Base-by-base conservation (phyloP, 208 protist species). In the Wallacemonas rigidus region DNA sequence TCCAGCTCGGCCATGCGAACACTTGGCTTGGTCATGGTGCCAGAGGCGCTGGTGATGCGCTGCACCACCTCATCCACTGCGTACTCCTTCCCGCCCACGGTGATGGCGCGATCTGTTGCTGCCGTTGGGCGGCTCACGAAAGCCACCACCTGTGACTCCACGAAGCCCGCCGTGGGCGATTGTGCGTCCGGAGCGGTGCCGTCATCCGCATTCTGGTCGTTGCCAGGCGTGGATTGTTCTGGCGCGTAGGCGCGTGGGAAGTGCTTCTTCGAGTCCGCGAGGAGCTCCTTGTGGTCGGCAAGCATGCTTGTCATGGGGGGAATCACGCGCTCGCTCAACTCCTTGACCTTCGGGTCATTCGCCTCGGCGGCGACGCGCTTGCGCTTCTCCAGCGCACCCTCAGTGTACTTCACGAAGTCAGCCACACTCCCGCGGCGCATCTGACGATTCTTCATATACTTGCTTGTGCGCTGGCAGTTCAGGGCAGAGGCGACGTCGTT, bases 31-130 rank as follows among this genome's bases (percentile, higher is more conserved):
- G 75, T 69, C 15, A 71, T 69, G 67, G 44, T 65, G 40, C 69
- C 69, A 45, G 47, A 64, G 57, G 8, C 39, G 36, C 60, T 40
- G 15, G n/a, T 51, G 36, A 68, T 75, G 44, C 51, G 58, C 47
- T 57, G 47, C 15, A 91, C 72, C 57, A 88, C 72, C 73, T 91
- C 87, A 55, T 88, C 83, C 69, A 89, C 57, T 1, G 67, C 67
- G 61, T 80, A 87, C 53, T 89, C 80, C 48, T 80, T 75, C 26
- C 67, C 71, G 43, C 74, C 77, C 2, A 83, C 63, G 8, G 53
- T 54, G 2, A 87, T 53, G 69, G 73, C 62, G 41, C 78, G 75
- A 2, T 67, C 79, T 1, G 48, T 65, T 11, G 57, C 61, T n/a
- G 55, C 48, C 2, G 76, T 69, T 3, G 68, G 61, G 26, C 72